These are phyloP conservation scores for Plasmopara halstedii DNA, from an alignment of 352 stramenopile genomes.

Conservation along the genomic window DNA sequence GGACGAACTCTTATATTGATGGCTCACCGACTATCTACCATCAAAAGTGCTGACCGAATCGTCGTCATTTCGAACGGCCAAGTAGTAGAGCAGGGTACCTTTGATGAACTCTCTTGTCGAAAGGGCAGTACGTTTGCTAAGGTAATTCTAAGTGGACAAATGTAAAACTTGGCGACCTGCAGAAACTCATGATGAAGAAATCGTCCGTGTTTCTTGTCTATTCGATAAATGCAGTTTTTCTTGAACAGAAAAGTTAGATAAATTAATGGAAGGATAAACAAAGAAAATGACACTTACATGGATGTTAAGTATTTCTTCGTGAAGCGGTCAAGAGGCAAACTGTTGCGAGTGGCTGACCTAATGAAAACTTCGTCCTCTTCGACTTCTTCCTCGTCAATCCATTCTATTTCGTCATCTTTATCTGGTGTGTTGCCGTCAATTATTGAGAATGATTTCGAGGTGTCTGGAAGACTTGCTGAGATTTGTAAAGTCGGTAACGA, in stretches of 20 bases:
- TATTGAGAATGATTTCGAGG: constrained; percentile 10
- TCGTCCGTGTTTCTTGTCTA: not conserved
- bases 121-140: constrained; percentile 67
- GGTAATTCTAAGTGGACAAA: constrained; percentile 62
- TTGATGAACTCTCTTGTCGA: constrained; percentile 48
- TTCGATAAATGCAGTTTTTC: constrained; percentile 13
- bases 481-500: constrained; percentile 11
- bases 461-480: constrained; percentile 21
- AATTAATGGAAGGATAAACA: not conserved
- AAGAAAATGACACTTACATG: constrained; percentile 20
- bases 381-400: constrained; percentile 13
- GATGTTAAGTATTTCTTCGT: constrained; percentile 49
- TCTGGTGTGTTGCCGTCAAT: constrained; percentile 14
- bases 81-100: constrained; percentile 82
- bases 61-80: constrained; percentile 83
- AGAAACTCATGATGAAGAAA: not conserved
- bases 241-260: constrained; percentile 1
- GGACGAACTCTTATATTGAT: constrained; percentile 95
- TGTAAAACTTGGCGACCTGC: constrained; percentile 12
- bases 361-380: constrained; percentile 30
- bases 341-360: constrained; percentile 22
- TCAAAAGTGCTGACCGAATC: constrained; percentile 89
- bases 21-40: constrained; percentile 93
- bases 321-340: constrained; percentile 36
- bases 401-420: constrained; percentile 7